Base-by-base conservation (phyloP, 345 rosid genomes). In the Brassica incana region DNA sequence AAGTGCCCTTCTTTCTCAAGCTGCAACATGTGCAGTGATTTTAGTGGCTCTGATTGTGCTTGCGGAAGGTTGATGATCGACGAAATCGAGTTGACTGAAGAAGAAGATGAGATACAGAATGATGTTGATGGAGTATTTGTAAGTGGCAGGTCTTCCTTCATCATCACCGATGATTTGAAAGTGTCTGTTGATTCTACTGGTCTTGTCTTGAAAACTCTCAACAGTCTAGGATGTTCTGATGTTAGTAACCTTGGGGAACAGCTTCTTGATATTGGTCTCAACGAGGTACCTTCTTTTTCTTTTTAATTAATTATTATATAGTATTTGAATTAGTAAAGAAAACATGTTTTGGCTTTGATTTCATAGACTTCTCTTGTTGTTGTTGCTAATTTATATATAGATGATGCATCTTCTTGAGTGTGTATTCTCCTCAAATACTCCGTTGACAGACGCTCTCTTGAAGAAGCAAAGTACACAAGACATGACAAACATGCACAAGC, bases 371-470 rank as follows among this genome's bases (percentile, higher is more conserved):
- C 3, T 63, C 15, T 18, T 20, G 1, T 3, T 29, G 4, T 27
- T 65, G 8, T 14, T 65, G 69, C 32, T 30, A 0, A 23, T 23
- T 0, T 29, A 29, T 29, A 36, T 36, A 32, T 58, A 80, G 83
- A 35, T 80, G 8, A 0, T 69, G 36, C 4, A 2, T 11, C 56
- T 80, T 38, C 14, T 80, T 3, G 65, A 27, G 38, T 32, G 1
- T 50, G 35, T 76, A 0, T 63, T 80, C 32, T 12, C 45, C 25
- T 69, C 83, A 33, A 68, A 50, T 0, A n/a, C 83, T 60, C 78
- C 83, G 14, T 74, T 80, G 58, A 80, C 83, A 0, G 59, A 74
- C 43, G 35, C 75, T 38, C 64, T 80, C 52, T 59, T 80, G 75
- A 61, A 40, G 61, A 75, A 69, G 36, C 43, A 52, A 48, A 69